Base-by-base conservation (phyloP, 257 asterid genomes). In the Solanum etuberosum region DNA sequence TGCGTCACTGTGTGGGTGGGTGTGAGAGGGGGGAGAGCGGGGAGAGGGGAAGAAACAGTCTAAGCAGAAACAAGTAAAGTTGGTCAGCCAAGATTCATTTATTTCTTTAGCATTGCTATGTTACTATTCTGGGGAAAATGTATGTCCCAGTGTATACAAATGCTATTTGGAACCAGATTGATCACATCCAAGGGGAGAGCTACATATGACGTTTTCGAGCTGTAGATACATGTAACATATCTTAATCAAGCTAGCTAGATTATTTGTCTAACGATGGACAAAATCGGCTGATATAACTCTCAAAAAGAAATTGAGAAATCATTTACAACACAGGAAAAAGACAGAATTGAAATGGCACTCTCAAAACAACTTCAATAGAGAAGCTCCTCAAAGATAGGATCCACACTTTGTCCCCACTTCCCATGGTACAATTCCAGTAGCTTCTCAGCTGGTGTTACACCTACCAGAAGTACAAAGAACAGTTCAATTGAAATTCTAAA, bases 361-460 rank as follows among this genome's bases (percentile, higher is more conserved):
- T 65, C 61, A 70, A 38, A 38, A 32, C 61, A 80, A 12, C 88
- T 83, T 91, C 89, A 97, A 89, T 96, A 97, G 72, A 96, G 97
- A 88, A 96, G 93, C 93, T 96, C 98, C 92, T 97, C 92, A 42
- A 96, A 97, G 86, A 96, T 96, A 35, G 98, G 98, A 87, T 97
- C 98, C 15, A 95, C 95, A 13, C 88, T 94, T 88, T 91, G 93
- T 34, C 94, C 97, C 99, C 99, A 97, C 89, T 95, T 95, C 86
- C 95, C 99, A 86, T 95, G 91, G 97, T 97, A 97, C 92, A 94
- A 70, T 70, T 92, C 96, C 48, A 97, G 95, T 86, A 97, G 97
- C 91, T 92, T 96, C 90, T 96, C 99, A 3, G 99, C 99, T 27
- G 99, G 99, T 9, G 99, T 97, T 80, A 95, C 91, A 84, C 99